Conservation (phyloP, 2,329 filamentous ascomycete species). For the Paramyrothecium sp. region DNA sequence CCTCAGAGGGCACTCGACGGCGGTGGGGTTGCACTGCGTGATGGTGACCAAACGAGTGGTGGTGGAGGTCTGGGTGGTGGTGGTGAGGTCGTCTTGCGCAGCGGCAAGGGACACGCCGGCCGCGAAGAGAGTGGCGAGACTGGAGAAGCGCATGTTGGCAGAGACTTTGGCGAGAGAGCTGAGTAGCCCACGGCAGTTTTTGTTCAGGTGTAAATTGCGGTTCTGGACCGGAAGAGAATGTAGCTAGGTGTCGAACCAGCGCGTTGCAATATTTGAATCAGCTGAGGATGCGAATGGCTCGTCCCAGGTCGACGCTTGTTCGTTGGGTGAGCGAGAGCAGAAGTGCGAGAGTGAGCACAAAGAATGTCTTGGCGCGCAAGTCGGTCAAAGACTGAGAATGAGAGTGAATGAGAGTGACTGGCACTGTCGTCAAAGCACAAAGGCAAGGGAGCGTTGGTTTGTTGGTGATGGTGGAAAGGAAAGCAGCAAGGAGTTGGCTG, state of each 20-base stretch:
- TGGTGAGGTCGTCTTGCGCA: conserved; percentile 25
- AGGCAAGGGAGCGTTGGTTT: not conserved
- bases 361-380: not conserved
- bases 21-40: conserved; percentile 43
- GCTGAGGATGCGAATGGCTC: not conserved
- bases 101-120: conserved; percentile 37
- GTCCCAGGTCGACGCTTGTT: not conserved
- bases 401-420: not conserved
- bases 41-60: conserved; percentile 43
- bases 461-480: not conserved
- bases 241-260: not conserved
- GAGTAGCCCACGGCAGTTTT: too few relatives aligned
- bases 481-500: not conserved
- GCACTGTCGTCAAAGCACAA: not conserved
- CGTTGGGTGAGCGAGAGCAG: not conserved
- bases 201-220: too few relatives aligned
- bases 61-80: conserved; percentile 42
- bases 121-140: conserved; percentile 39
- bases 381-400: not conserved
- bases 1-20: conserved; percentile 41
- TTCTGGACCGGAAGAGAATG: too few relatives aligned
- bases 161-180: conserved; percentile 5
- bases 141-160: conserved; percentile 45
- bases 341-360: not conserved
- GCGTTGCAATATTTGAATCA: not conserved